Evolutionary conservation across 345 rosid genomes (phyloP).

Genomic region (Salix viminalis): DNA sequence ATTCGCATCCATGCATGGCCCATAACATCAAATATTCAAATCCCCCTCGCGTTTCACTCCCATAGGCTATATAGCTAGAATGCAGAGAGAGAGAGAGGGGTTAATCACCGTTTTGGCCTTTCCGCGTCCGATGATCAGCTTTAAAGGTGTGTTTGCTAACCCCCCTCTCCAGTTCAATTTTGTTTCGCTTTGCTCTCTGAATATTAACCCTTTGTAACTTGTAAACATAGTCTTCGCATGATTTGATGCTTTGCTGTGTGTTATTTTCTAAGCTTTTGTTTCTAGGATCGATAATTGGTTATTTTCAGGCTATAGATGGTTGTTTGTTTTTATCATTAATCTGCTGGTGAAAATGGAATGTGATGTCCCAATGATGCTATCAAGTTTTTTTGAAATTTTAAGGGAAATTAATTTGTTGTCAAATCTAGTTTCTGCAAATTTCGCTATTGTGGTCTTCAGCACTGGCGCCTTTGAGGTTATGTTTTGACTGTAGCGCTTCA

Average conservation of each 20-base stretch:
- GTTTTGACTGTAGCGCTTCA: not conserved
- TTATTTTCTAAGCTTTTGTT: not conserved
- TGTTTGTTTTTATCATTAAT: not conserved
- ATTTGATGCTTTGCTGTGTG: not conserved
- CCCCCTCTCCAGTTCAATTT: not conserved
- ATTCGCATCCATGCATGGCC: not conserved
- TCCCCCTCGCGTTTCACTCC: not conserved
- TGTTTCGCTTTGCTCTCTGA: not conserved
- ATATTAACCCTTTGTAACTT: not conserved
- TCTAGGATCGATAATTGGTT: not conserved
- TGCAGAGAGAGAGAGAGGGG: not conserved
- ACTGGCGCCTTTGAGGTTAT: not conserved
- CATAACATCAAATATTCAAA: not conserved
- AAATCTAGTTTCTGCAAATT: not conserved
- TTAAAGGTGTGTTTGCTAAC: not conserved
- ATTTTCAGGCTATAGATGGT: not conserved
- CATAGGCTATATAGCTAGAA: not conserved
- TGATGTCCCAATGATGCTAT: not conserved
- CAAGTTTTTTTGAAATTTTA: not conserved
- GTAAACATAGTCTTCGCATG: not conserved
- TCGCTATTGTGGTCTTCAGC: not conserved
- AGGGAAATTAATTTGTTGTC: not conserved
- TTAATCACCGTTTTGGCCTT: not conserved
- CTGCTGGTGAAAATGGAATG: not conserved
- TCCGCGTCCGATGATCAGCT: not conserved